phyloP scores from a whole-genome alignment of 2,329 filamentous ascomycete genomes.

The Ophiostoma montium region DNA sequence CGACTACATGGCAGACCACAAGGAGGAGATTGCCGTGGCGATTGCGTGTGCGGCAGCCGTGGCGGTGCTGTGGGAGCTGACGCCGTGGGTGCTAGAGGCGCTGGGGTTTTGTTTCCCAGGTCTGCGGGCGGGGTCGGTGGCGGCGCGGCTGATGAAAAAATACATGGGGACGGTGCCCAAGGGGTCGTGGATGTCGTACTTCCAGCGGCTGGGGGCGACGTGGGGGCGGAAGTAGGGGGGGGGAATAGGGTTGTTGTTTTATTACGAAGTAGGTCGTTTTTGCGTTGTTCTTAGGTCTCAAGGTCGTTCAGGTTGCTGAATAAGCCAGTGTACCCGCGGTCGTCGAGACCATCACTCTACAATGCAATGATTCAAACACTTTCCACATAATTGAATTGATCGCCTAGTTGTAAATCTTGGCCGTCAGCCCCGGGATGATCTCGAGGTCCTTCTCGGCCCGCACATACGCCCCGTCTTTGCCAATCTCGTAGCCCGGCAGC shows the following conservation, averaged over 20 bases:
- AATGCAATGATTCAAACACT: no score
- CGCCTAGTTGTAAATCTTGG: slow-evolving; percentile 23
- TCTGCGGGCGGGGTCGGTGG: not conserved
- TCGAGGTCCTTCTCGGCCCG: slow-evolving; percentile 24
- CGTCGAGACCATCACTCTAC: no score
- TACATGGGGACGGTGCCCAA: not conserved
- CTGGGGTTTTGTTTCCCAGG: not conserved
- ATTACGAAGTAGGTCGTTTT: no score
- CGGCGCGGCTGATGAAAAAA: not conserved
- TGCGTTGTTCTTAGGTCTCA: no score
- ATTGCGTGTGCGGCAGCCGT: not conserved
- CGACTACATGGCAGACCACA: not conserved
- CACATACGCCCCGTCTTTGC: slow-evolving; percentile 23
- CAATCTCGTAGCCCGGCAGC: slow-evolving; percentile 20
- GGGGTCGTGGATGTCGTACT: not conserved
- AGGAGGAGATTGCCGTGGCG: not conserved
- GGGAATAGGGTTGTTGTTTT: not conserved
- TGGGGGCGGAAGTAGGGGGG: not conserved
- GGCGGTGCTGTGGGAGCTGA: not conserved
- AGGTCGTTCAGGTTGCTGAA: no score
- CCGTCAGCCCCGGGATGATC: slow-evolving; percentile 26
- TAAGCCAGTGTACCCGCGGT: no score
- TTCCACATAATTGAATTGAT: no score
- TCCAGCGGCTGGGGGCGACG: not conserved
- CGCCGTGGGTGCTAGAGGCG: not conserved